Conservation (phyloP, 148 eudicot species). For the Fallopia convolvulus region DNA sequence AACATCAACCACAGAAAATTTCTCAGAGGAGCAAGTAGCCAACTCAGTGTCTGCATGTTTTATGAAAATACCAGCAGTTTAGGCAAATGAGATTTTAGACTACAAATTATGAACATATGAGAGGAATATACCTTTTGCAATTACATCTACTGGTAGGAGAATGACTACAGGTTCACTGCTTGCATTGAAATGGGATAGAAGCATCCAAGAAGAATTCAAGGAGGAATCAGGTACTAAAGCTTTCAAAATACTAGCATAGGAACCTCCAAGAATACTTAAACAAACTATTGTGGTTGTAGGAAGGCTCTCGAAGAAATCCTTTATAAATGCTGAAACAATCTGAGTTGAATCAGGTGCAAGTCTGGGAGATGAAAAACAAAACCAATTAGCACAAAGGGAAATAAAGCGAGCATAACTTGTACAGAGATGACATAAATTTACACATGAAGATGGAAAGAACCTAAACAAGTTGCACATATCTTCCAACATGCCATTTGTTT, state of each 20-base stretch:
- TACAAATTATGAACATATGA: neutral
- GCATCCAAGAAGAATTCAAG: constrained; percentile 44
- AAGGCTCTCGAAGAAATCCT: constrained; percentile 50
- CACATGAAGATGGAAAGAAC: constrained; percentile 16
- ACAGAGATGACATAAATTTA: neutral
- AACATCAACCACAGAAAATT: constrained; percentile 53
- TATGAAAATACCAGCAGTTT: neutral
- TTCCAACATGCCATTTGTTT: constrained; percentile 12
- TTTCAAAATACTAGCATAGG: constrained; percentile 47
- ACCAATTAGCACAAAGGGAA: constrained; percentile 8
- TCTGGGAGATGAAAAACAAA: constrained; percentile 31
- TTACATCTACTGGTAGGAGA: constrained; percentile 51
- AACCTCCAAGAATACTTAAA: constrained; percentile 61
- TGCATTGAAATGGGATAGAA: constrained; percentile 64
- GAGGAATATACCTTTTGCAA: constrained; percentile 35
- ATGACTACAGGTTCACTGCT: constrained; percentile 54
- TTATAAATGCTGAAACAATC: constrained; percentile 35
- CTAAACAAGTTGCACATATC: constrained; percentile 29
- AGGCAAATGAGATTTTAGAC: neutral
- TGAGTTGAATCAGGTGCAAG: constrained; percentile 42
- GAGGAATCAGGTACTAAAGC: constrained; percentile 36
- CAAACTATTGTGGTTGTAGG: constrained; percentile 60
- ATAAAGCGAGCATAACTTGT: neutral
- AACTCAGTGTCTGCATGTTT: constrained; percentile 3
- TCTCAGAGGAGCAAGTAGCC: constrained; percentile 51